Evolutionary conservation across 1,139 yeast genomes (phyloP).

Genomic region (Geotrichum europaeum): DNA sequence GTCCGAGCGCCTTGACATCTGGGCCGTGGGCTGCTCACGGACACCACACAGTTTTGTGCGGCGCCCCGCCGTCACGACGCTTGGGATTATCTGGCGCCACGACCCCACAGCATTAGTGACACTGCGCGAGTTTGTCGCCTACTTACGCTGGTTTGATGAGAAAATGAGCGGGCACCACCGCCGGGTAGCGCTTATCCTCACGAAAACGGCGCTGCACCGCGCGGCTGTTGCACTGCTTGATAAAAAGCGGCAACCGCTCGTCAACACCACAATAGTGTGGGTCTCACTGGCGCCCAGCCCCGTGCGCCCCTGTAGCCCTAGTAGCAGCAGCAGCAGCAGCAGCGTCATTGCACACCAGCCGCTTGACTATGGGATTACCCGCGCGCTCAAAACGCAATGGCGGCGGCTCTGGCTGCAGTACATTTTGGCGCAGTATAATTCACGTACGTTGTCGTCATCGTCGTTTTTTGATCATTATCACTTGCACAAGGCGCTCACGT

Average conservation of each 20-base stretch:
- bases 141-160: not conserved
- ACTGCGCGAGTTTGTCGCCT: not conserved
- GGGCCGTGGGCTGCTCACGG: not conserved
- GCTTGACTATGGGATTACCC: not conserved
- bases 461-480: not conserved
- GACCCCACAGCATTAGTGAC: not conserved
- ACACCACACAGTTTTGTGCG: not conserved
- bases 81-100: not conserved
- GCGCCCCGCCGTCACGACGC: not conserved
- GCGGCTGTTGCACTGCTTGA: not conserved
- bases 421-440: not conserved
- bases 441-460: not conserved
- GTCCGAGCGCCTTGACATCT: not conserved
- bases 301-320: not conserved
- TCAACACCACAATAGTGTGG: not conserved
- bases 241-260: not conserved
- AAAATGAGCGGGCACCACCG: not conserved
- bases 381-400: not conserved
- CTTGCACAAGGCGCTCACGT: not conserved
- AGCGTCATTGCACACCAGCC: not conserved
- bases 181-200: not conserved
- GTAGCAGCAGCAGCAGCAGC: not conserved
- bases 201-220: not conserved
- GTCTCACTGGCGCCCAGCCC: not conserved
- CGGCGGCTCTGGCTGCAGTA: not conserved